These are phyloP conservation scores for Tuber indicum DNA, from an alignment of 495 filamentous ascomycete genomes.

Conservation along the genomic window DNA sequence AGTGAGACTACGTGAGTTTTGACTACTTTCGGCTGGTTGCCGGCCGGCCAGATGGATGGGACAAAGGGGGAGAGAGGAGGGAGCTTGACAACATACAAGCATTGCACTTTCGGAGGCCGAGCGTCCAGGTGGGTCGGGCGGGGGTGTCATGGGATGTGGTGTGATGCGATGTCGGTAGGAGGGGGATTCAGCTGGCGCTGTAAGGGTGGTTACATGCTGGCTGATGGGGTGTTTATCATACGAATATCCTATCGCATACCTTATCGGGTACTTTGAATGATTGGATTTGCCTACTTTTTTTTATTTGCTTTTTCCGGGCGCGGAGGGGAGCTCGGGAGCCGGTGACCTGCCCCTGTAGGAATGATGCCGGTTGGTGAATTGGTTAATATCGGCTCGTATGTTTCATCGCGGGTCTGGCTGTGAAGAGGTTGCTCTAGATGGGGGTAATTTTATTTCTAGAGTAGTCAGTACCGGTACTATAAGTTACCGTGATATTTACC, in stretches of 20 bases:
- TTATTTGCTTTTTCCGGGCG: not conserved
- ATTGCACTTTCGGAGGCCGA: not conserved
- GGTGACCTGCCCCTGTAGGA: not conserved
- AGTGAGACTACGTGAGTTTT: not conserved
- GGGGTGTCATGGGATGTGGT: not conserved
- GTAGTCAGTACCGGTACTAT: no score
- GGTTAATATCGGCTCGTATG: not conserved
- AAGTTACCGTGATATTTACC: no score
- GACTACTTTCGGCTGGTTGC: not conserved
- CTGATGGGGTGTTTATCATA: not conserved
- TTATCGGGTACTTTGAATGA: no score
- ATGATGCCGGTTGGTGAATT: not conserved
- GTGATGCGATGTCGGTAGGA: not conserved
- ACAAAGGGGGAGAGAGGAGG: no score
- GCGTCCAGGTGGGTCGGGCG: not conserved
- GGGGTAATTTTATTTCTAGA: not conserved
- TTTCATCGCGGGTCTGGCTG: not conserved
- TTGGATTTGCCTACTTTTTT: no score
- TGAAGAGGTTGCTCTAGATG: not conserved
- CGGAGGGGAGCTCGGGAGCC: not conserved
- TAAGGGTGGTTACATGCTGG: not conserved
- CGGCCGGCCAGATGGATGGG: not conserved
- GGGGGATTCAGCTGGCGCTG: not conserved
- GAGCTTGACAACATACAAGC: not conserved
- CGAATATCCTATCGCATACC: not conserved